Base-by-base conservation (phyloP, 2,329 filamentous ascomycete species). In the Lojkania enalia region DNA sequence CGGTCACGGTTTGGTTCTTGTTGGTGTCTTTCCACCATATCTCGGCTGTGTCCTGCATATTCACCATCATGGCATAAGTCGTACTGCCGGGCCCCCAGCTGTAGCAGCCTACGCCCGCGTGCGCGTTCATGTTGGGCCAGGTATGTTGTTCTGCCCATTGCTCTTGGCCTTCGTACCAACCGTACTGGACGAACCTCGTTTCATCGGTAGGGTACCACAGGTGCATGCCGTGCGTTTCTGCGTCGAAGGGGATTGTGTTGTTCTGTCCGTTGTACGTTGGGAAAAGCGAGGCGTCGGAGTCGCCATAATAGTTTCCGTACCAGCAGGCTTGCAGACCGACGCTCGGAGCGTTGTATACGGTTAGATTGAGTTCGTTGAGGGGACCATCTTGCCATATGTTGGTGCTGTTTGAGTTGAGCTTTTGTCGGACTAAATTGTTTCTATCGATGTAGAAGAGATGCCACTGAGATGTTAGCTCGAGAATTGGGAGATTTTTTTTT, bases 311-410 rank as follows among this genome's bases (percentile, higher is more conserved):
- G 32, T 96, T 78, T 0, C 94, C 94, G 66, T 96, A 87, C 15
- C 84, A 77, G 37, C 85, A 85, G 13, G 91, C 85, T 62, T 95
- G 88, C 20, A 94, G 73, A 2, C 94, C 94, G 36, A 95, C 86
- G 1, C 88, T 83, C 60, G 97, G 97, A 1, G 90, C 86, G 72
- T 97, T 92, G 68, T 95, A 95, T 55, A 85, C 86, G 52, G 95
- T 85, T 29, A 89, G 81, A 51, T 95, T 90, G 52, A 89, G 85
- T 67, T 96, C 88, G 57, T 85, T 64, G 11, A 67, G 42, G 51
- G 67, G 46, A 0, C 74, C 74, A 11, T 71, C 58, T 13, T 53
- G 40, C 73, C 73, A 76, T 13, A 74, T 44, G 27, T 70, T 69
- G 7, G 60, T 57, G 2, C 40, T 46, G 44, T 74, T 75, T 31